phyloP scores from a whole-genome alignment of 106 monocot species.

The Platanthera zijinensis region DNA sequence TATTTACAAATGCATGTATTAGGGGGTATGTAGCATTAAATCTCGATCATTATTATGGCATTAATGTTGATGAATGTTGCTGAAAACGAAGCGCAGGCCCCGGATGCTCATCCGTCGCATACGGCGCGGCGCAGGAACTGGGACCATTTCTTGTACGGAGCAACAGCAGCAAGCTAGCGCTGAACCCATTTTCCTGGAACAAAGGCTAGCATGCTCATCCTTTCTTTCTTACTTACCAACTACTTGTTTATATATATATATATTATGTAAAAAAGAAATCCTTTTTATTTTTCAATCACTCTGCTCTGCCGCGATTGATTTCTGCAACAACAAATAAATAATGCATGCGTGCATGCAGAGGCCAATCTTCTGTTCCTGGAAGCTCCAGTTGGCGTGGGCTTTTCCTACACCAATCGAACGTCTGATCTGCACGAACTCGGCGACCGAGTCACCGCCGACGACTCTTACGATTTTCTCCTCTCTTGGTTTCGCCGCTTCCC shows the following conservation, averaged over 20 bases:
- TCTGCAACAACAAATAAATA: not conserved
- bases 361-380: conserved; percentile 82
- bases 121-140: conserved; percentile 74
- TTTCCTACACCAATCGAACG: conserved; percentile 74
- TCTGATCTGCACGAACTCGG: conserved; percentile 44
- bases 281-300: too few relatives aligned
- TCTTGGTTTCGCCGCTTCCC: conserved; percentile 75
- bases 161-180: conserved; percentile 39
- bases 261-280: not conserved
- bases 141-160: conserved; percentile 67
- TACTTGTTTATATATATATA: too few relatives aligned
- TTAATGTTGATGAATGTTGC: too few relatives aligned
- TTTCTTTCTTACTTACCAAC: not conserved
- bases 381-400: conserved; percentile 77
- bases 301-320: not conserved
- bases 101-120: conserved; percentile 80
- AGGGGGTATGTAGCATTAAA: too few relatives aligned
- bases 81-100: conserved; percentile 38
- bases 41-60: too few relatives aligned
- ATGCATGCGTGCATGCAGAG: conserved; percentile 16
- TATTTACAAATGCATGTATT: too few relatives aligned
- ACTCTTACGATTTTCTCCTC: conserved; percentile 63
- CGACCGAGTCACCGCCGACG: conserved; percentile 53
- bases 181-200: conserved; percentile 80
- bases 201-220: conserved; percentile 35